Evolutionary conservation across 768 basidiomycete species (phyloP), one percentile per base, ranked within the genome.

Genomic region (Lactarius indigo): DNA sequence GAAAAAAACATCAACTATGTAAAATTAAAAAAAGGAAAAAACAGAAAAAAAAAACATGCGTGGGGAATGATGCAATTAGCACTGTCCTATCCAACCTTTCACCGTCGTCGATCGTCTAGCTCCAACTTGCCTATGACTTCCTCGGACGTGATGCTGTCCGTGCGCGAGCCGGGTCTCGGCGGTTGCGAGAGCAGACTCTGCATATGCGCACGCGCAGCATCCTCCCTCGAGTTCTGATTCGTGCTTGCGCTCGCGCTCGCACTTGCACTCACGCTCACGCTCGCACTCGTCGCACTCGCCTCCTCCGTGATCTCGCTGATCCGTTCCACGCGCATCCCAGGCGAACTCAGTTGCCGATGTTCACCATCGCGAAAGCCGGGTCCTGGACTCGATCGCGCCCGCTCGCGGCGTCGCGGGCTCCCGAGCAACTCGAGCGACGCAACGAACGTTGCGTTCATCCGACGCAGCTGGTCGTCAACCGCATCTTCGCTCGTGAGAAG

Each of bases 371-470:
- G 65, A 54, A 28, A 64, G 47, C 61, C 52, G 28, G 65, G 35
- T 61, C 68, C 65, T 30, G 68, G 69, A 55, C 65, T 68, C 63
- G 73, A 61, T 61, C 68, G 68, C 61, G 73, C 68, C 66, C 72
- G 68, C 64, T 73, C 72, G 42, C 78, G 74, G 61, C 73, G 68
- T 23, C 75, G 71, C 10, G 78, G 76, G n/a, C 63, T 61, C 1
- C 77, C 76, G 3, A 91, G 77, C 20, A 86, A 87, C 64, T 86
- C 84, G 37, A 92, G 76, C 57, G 86, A 88, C 63, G 81, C 83
- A 71, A 85, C 68, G 74, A 92, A 92, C 50, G 80, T 78, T 69
- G 87, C 87, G 64, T 89, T 85, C 90, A 91, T 88, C 75, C 80
- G 79, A 57, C 77, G 78, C 61, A 92, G 73, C 68, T 83, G 78